These are phyloP conservation scores for Babesia sp. DNA, from an alignment of 169 alveolate genomes.

Conservation along the genomic window DNA sequence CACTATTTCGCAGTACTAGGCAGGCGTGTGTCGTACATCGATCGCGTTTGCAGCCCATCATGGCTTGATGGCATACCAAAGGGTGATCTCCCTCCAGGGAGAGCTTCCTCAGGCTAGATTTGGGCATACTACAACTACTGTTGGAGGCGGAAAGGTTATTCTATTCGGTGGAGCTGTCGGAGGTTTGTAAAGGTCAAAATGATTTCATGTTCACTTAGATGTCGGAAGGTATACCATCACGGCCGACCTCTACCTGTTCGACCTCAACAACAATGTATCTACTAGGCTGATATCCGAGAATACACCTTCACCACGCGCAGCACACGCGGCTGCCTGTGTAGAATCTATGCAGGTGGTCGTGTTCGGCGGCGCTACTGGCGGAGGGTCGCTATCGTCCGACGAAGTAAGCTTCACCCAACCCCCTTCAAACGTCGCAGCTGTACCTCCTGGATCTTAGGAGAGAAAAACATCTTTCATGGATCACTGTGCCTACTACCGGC, in stretches of 20 bases:
- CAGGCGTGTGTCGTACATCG: constrained; percentile 6
- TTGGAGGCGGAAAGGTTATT: constrained; percentile 87
- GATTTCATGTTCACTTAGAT: constrained; percentile 60
- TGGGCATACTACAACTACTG: constrained; percentile 95
- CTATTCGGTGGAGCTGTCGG: constrained; percentile 96
- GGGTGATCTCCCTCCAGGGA: constrained; percentile 82
- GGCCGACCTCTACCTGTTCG: constrained; percentile 92
- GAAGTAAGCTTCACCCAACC: constrained; percentile 70
- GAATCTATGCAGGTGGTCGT: constrained; percentile 92
- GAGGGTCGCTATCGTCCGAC: constrained; percentile 96
- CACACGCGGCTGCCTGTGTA: constrained; percentile 99
- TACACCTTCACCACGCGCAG: constrained; percentile 98
- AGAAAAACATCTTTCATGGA: constrained; percentile 93
- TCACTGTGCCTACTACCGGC: constrained; percentile 95
- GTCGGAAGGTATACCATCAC: constrained; percentile 96
- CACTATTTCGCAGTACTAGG: background rate
- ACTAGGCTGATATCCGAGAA: constrained; percentile 84
- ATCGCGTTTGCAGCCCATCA: background rate
- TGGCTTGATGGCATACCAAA: constrained; percentile 69
- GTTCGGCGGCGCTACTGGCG: constrained; percentile 99
- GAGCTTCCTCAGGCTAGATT: constrained; percentile 95
- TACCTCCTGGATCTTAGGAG: constrained; percentile 93
- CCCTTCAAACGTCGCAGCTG: constrained; percentile 58
- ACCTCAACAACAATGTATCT: constrained; percentile 86
- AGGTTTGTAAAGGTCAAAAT: constrained; percentile 42